Evolutionary conservation across 140 eudicot genomes (phyloP).

Genomic region (Anethum foeniculum): DNA sequence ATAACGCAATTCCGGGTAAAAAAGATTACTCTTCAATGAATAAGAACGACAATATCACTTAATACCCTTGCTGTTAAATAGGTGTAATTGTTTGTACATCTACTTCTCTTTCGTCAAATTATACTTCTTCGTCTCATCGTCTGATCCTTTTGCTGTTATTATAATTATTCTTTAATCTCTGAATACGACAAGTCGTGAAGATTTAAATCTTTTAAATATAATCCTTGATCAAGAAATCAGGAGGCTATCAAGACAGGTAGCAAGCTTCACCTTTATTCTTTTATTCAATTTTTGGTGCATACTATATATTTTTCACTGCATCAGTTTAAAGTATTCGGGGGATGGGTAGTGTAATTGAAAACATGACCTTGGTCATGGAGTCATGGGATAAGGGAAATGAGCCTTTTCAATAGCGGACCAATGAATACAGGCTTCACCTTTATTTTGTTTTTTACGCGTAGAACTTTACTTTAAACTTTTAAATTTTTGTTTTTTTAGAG

Average conservation of each 20-base stretch:
- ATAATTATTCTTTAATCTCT: conserved; percentile 8
- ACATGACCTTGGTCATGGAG: neutral
- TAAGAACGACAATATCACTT: no score
- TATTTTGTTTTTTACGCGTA: neutral
- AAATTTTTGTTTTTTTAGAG: neutral
- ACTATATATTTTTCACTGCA: neutral
- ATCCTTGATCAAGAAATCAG: conserved; percentile 83
- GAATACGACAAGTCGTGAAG: conserved; percentile 79
- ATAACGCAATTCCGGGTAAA: no score
- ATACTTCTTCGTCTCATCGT: neutral
- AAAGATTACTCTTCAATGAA: no score
- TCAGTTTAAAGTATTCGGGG: neutral
- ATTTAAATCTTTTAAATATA: conserved; percentile 60
- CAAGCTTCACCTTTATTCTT: neutral
- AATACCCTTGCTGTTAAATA: no score
- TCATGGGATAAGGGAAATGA: neutral
- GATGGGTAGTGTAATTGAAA: neutral
- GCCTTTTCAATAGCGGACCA: neutral
- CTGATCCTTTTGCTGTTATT: neutral
- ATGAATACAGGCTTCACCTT: neutral
- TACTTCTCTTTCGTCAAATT: conserved; percentile 3
- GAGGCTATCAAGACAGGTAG: conserved; percentile 81
- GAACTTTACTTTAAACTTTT: neutral
- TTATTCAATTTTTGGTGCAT: neutral
- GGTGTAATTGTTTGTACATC: conserved; percentile 22